Evolutionary conservation across 371 early-diverging fungal species (phyloP).

Genomic region (Mucor indicus): DNA sequence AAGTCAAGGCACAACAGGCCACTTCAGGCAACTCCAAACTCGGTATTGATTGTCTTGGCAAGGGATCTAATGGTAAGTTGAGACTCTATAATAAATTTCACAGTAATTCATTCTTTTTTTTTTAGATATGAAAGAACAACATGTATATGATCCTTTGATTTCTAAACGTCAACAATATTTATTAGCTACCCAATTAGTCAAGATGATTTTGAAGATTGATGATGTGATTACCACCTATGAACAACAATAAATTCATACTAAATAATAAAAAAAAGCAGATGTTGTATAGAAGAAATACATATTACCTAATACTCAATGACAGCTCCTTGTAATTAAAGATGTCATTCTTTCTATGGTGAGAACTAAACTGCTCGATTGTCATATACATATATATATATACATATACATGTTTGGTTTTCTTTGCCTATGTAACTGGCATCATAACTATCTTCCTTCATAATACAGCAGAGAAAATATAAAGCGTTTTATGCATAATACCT

Average conservation of each 20-base stretch:
- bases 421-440: too few species aligned
- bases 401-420: too few species aligned
- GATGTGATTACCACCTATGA: slow-evolving; percentile 76
- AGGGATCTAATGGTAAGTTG: slow-evolving; percentile 75
- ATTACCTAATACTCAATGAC: too few species aligned
- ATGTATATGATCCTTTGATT: slow-evolving; percentile 98
- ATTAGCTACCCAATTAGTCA: slow-evolving; percentile 98
- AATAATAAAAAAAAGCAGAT: slow-evolving; percentile 1
- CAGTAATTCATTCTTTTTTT: not conserved
- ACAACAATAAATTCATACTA: not conserved
- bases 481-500: too few species aligned
- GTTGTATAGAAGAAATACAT: too few species aligned
- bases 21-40: slow-evolving; percentile 81
- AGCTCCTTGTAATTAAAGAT: too few species aligned
- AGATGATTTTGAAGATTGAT: slow-evolving; percentile 97
- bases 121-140: slow-evolving; percentile 93
- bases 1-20: slow-evolving; percentile 92
- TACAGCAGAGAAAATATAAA: too few species aligned
- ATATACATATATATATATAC: too few species aligned
- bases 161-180: slow-evolving; percentile 98
- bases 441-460: too few species aligned
- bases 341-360: too few species aligned
- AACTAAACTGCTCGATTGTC: too few species aligned
- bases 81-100: not conserved
- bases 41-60: slow-evolving; percentile 96